Base-by-base conservation (phyloP, 257 asterid species). In the Thymus quinquecostatus region DNA sequence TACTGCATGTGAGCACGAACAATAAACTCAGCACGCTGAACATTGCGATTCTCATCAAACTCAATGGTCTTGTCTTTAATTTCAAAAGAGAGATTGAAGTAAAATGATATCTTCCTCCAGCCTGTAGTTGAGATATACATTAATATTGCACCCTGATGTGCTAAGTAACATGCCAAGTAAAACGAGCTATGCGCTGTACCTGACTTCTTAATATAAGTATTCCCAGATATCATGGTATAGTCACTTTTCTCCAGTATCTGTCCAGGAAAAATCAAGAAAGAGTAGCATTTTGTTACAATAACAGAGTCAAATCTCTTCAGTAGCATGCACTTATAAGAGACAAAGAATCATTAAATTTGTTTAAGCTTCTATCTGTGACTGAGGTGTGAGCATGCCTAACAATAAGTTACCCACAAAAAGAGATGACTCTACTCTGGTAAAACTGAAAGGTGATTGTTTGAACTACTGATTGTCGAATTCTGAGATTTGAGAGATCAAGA, bases 81-180 rank as follows among this genome's bases (percentile, higher is more conserved):
- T 80, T 94, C 98, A 76, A 80, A 94, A 28, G 97, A 94, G 8
- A 94, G 73, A 68, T 94, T 91, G 92, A 91, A 94, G 89, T 94
- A 94, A 87, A 91, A 94, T 30, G 98, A 89, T 74, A 94, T 94
- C 92, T 94, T 94, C 85, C 97, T 91, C 98, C 97, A 91, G 59
- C 97, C 98, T 94, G 81, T 45, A 43, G 45, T 29, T n/a, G 47
- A 76, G 13, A 78, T 73, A 21, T 51, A 21, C 68, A 34, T 60
- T 43, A 0, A 65, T 61, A 53, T 43, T 38, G 43, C 76, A 74
- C 29, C 78, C 3, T 34, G 67, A 32, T 10, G 36, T 14, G 69
- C 82, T 59, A 72, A 28, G 54, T 51, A 71, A 41, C 29, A 7
- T 58, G 45, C 34, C 51, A 36, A 56, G 49, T 41, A 50, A 13